Conservation (phyloP, 2,329 filamentous ascomycete species). For the Gremmenia infestans region DNA sequence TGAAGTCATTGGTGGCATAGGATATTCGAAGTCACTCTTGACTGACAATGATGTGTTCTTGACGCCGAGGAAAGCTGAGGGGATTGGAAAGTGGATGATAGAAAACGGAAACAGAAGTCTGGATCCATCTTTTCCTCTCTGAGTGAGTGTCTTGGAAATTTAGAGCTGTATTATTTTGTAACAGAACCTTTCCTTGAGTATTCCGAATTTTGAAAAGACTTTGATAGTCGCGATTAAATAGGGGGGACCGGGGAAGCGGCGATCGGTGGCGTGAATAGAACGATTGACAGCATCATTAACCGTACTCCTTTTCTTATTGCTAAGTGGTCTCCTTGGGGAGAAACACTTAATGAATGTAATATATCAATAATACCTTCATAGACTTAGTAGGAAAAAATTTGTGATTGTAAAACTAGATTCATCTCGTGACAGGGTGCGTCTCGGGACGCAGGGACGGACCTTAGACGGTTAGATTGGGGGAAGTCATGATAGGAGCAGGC, state of each 20-base stretch:
- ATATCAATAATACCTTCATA: neutral
- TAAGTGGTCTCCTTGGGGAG: neutral
- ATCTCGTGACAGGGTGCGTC: neutral
- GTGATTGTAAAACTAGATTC: neutral
- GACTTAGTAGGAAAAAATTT: neutral
- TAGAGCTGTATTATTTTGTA: neutral
- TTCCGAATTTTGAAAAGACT: neutral
- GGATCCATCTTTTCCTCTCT: neutral
- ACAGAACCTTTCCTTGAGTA: neutral
- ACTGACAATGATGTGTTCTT: no score
- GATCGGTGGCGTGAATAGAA: neutral
- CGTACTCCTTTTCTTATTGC: neutral
- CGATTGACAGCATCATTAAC: neutral
- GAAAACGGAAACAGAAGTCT: neutral
- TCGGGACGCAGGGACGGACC: neutral
- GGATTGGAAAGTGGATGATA: no score
- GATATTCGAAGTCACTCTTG: no score
- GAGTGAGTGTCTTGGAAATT: no score
- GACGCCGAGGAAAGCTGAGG: no score
- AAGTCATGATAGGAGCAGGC: no score
- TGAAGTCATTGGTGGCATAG: no score
- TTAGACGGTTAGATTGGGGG: neutral
- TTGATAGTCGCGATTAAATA: neutral
- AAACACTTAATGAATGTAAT: neutral
- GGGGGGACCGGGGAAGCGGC: neutral